A percentile compares a stretch with the other conserved stretches of the same genome.
Evolutionary conservation across 2,329 filamentous ascomycete genomes (phyloP).

Genomic region (Verticillium zaregamsianum): DNA sequence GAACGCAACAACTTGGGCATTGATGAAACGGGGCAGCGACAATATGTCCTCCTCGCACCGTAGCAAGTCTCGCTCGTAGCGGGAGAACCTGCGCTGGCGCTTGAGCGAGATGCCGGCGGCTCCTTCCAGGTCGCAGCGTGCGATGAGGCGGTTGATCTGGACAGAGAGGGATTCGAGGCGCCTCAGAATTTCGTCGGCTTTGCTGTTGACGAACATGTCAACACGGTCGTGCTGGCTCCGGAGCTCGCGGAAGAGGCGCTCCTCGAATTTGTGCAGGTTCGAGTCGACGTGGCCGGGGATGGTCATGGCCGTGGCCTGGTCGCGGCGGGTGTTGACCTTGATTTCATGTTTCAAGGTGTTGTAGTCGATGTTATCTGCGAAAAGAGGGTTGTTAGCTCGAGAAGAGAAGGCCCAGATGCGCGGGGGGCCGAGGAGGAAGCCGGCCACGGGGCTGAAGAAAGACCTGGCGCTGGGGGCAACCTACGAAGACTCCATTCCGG

Average conservation of each 20-base stretch:
- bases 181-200: slow-evolving; percentile 71
- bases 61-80: slow-evolving; percentile 47
- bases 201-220: slow-evolving; percentile 73
- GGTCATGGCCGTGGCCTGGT: slow-evolving; percentile 64
- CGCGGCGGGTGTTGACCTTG: slow-evolving; percentile 71
- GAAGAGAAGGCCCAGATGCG: neutral
- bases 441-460: too few relatives aligned
- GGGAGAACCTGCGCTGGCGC: slow-evolving; percentile 47
- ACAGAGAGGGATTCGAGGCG: slow-evolving; percentile 53
- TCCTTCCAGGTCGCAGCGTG: slow-evolving; percentile 33
- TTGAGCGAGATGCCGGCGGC: slow-evolving; percentile 34
- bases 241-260: slow-evolving; percentile 68
- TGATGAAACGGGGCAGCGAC: slow-evolving; percentile 66
- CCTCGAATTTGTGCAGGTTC: slow-evolving; percentile 60
- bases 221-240: slow-evolving; percentile 72
- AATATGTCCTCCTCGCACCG: slow-evolving; percentile 68
- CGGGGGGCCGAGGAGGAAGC: neutral
- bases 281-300: slow-evolving; percentile 68
- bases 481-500: slow-evolving; percentile 77
- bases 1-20: slow-evolving; percentile 72
- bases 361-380: slow-evolving; percentile 79
- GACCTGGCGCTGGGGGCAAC: slow-evolving; percentile 18
- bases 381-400: neutral
- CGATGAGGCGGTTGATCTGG: slow-evolving; percentile 42
- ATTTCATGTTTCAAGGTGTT: slow-evolving; percentile 82